phyloP scores from a whole-genome alignment of 805 yeast species.

The Martiniozyma abietophila region DNA sequence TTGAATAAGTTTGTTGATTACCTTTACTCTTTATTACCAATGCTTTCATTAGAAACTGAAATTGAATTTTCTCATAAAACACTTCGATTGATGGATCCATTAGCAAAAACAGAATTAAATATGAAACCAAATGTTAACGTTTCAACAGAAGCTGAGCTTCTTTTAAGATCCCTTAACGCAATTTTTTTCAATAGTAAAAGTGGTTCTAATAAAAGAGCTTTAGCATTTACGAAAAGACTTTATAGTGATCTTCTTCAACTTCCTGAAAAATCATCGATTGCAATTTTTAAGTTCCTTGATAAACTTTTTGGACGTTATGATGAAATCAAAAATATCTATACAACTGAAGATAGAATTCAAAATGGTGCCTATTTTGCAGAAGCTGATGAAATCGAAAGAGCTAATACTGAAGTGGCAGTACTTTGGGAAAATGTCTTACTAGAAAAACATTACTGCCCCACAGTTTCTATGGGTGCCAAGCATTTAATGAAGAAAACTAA shows the following conservation, averaged over 20 bases:
- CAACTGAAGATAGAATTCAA: slow-evolving; percentile 80
- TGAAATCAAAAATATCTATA: slow-evolving; percentile 63
- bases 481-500: slow-evolving; percentile 30
- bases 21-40: slow-evolving; percentile 59
- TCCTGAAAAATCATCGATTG: slow-evolving; percentile 83
- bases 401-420: slow-evolving; percentile 82
- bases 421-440: slow-evolving; percentile 81
- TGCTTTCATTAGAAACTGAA: slow-evolving; percentile 68
- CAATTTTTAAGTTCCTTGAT: slow-evolving; percentile 68
- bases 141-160: slow-evolving; percentile 79
- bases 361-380: slow-evolving; percentile 71
- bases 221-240: slow-evolving; percentile 77
- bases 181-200: slow-evolving; percentile 70
- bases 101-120: slow-evolving; percentile 29
- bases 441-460: slow-evolving; percentile 75
- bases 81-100: slow-evolving; percentile 72
- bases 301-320: slow-evolving; percentile 65
- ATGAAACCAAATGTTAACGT: slow-evolving; percentile 69
- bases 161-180: slow-evolving; percentile 67
- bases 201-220: slow-evolving; percentile 57
- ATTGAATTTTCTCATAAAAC: slow-evolving; percentile 80
- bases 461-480: slow-evolving; percentile 59
- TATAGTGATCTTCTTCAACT: slow-evolving; percentile 59
- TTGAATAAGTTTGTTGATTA: slow-evolving; percentile 71
- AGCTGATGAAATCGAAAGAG: slow-evolving; percentile 56